Conservation (phyloP, 73 alveolate genomes). For the Urostyla sp. region DNA sequence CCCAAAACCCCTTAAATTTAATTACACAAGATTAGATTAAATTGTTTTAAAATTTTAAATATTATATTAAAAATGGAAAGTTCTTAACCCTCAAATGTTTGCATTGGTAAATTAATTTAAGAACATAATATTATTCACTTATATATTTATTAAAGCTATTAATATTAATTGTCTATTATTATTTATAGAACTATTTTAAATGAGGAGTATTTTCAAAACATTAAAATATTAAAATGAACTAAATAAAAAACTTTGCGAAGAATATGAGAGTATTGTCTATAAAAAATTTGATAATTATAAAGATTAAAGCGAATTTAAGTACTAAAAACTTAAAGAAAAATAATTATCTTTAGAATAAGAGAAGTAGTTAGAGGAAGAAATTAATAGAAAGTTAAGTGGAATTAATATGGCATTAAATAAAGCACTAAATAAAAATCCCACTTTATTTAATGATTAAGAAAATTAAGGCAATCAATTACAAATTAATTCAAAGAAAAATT, state of each 20-base stretch:
- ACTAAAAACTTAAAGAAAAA: constrained; percentile 16
- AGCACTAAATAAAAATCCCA: constrained; percentile 21
- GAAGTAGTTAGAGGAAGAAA: constrained; percentile 39
- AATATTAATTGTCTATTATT: too few species aligned
- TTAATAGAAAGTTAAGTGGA: constrained; percentile 20
- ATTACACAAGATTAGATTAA: too few species aligned
- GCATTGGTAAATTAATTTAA: too few species aligned
- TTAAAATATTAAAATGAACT: background rate
- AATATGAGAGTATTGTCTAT: constrained; percentile 14
- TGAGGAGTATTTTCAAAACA: too few species aligned
- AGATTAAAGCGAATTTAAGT: constrained; percentile 41
- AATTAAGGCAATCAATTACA: background rate
- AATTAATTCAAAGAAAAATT: background rate
- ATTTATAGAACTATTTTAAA: too few species aligned
- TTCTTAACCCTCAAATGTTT: too few species aligned
- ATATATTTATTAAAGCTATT: too few species aligned
- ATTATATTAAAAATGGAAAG: too few species aligned
- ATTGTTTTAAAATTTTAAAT: too few species aligned
- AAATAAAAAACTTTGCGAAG: background rate
- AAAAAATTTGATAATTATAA: constrained; percentile 29
- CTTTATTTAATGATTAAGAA: background rate
- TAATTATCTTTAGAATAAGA: constrained; percentile 24
- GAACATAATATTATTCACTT: too few species aligned
- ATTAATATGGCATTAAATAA: constrained; percentile 11
- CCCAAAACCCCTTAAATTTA: too few species aligned